These are phyloP conservation scores for Erodium texanum DNA, from an alignment of 441 rosid species.

Conservation along the genomic window DNA sequence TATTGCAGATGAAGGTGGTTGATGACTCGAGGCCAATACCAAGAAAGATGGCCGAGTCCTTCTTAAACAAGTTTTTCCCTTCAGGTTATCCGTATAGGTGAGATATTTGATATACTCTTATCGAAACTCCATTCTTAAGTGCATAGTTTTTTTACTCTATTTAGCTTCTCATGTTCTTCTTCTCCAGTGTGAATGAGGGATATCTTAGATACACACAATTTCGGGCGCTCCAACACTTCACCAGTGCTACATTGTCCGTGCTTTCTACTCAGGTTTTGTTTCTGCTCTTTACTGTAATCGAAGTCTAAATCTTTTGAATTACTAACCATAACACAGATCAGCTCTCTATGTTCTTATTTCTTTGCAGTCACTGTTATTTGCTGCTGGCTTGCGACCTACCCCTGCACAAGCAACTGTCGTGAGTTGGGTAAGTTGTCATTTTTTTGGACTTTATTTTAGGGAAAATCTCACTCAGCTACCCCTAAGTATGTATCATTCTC, in stretches of 20 bases:
- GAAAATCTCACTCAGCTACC: too few relatives aligned
- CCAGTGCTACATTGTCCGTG: constrained; percentile 80
- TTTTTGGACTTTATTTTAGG: too few relatives aligned
- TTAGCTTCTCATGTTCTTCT: constrained; percentile 16
- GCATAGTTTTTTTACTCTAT: neutral
- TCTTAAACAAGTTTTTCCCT: constrained; percentile 75
- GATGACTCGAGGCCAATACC: constrained; percentile 60
- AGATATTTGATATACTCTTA: constrained; percentile 8
- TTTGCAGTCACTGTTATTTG: constrained; percentile 88
- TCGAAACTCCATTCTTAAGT: neutral
- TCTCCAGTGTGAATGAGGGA: constrained; percentile 78
- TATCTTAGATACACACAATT: constrained; percentile 86
- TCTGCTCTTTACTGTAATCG: constrained; percentile 4
- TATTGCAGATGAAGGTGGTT: constrained; percentile 54
- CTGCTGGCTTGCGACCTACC: constrained; percentile 94
- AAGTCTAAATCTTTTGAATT: neutral
- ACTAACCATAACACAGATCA: too few relatives aligned
- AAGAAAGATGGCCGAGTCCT: constrained; percentile 58
- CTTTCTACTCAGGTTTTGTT: constrained; percentile 81
- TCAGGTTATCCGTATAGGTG: constrained; percentile 94
- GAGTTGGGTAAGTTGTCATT: constrained; percentile 70
- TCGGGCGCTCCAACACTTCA: constrained; percentile 76
- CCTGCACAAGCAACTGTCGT: constrained; percentile 94
- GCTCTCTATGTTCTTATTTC: constrained; percentile 34
- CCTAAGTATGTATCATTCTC: too few relatives aligned